These are phyloP conservation scores for Xylaria sp. DNA, from an alignment of 2,329 filamentous ascomycete genomes.

Conservation along the genomic window DNA sequence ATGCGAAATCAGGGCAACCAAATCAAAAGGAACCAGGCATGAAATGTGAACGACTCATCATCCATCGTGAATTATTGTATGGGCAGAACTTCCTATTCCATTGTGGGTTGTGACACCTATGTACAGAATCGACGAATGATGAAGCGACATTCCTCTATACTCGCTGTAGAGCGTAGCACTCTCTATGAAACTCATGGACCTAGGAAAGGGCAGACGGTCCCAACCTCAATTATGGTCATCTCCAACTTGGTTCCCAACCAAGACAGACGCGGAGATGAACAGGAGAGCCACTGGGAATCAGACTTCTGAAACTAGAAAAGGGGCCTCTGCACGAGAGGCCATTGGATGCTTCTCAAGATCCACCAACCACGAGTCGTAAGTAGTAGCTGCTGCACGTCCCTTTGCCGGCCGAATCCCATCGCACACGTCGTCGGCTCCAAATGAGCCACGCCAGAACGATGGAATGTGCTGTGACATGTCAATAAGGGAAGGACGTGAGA, in stretches of 20 bases:
- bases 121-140: conserved; percentile 28
- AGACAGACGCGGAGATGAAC: conserved; percentile 12
- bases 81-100: conserved; percentile 21
- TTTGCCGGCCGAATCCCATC: conserved; percentile 15
- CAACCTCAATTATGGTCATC: conserved; percentile 16
- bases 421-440: conserved; percentile 1
- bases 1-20: too few species aligned
- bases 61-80: background rate
- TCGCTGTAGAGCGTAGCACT: conserved; percentile 19
- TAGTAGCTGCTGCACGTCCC: conserved; percentile 1
- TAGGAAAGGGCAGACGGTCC: conserved; percentile 9
- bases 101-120: conserved; percentile 24
- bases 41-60: background rate
- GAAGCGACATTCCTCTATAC: conserved; percentile 18
- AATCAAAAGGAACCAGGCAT: background rate
- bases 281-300: conserved; percentile 18
- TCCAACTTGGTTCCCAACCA: conserved; percentile 21
- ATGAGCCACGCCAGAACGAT: conserved; percentile 10
- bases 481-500: conserved; percentile 15
- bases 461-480: conserved; percentile 10
- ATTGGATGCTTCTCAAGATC: conserved; percentile 19
- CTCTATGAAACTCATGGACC: conserved; percentile 17
- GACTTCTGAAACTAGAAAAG: conserved; percentile 16
- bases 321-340: conserved; percentile 16
- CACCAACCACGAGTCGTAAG: conserved; percentile 3